Percentiles rank a stretch among this genome's conserved stretches.
phyloP scores from a whole-genome alignment of 1,139 yeast species.

The Candida sp. region DNA sequence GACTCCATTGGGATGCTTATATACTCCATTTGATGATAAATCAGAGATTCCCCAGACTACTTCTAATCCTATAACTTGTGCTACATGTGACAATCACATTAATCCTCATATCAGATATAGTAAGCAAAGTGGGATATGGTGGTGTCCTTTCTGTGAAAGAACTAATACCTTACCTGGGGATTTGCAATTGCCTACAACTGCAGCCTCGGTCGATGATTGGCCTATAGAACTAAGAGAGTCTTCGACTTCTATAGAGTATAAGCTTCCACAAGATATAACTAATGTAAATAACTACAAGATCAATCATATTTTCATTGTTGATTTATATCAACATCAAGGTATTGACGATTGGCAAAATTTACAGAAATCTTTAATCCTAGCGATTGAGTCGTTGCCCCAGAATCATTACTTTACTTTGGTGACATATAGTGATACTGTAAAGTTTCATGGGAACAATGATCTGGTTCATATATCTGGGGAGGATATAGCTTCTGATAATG shows the following conservation, averaged over 20 bases:
- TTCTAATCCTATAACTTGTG: conserved; percentile 18
- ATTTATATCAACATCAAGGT: conserved; percentile 27
- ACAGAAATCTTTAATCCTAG: conserved; percentile 12
- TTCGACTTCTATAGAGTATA: conserved; percentile 24
- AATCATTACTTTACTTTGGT: conserved; percentile 22
- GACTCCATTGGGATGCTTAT: conserved; percentile 38
- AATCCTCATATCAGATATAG: conserved; percentile 31
- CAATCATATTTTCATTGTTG: conserved; percentile 24
- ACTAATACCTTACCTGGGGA: conserved; percentile 19
- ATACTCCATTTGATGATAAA: conserved; percentile 21
- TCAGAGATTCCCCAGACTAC: conserved; percentile 3
- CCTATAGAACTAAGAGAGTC: conserved; percentile 24
- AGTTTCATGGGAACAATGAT: conserved; percentile 14
- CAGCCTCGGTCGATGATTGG: conserved; percentile 16
- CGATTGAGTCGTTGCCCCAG: conserved; percentile 18
- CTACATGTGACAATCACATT: conserved; percentile 23
- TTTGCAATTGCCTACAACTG: conserved; percentile 14
- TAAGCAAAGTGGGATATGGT: conserved; percentile 31
- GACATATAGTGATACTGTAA: conserved; percentile 26
- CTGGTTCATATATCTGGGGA: conserved; percentile 2
- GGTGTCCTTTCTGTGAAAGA: conserved; percentile 37
- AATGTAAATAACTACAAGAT: conserved; percentile 8
- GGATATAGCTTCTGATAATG: not conserved
- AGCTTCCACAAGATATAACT: conserved; percentile 21
- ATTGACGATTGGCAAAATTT: conserved; percentile 18